Conservation (phyloP, 345 rosid genomes). For the Toxicodendron radicans region DNA sequence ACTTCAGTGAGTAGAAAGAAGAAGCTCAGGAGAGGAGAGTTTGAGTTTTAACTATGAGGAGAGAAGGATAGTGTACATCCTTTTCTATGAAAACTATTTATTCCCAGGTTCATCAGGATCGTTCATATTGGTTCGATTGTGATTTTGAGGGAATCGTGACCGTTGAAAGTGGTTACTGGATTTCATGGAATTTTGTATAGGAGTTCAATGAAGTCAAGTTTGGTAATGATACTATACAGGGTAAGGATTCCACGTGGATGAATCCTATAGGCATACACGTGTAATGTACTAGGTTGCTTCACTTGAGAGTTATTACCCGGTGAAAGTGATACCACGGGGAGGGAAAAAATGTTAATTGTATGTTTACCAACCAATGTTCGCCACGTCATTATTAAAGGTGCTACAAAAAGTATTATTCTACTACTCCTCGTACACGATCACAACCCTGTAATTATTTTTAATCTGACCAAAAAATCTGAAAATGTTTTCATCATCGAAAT, state of each 20-base stretch:
- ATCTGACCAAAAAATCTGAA: too few species aligned
- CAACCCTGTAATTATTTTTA: not conserved
- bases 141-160: not conserved
- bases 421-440: not conserved
- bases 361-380: too few species aligned
- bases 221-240: not conserved
- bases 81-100: not conserved
- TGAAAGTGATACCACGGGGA: not conserved
- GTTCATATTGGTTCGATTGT: not conserved
- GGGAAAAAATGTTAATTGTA: not conserved
- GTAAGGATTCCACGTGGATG: not conserved
- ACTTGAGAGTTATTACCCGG: not conserved
- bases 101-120: not conserved
- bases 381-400: not conserved
- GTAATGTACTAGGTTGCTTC: not conserved
- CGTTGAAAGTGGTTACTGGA: not conserved
- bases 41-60: not conserved
- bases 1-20: not conserved
- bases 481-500: too few species aligned
- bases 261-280: not conserved
- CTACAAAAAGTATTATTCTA: not conserved
- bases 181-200: not conserved
- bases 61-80: not conserved
- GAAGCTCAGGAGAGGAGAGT: not conserved
- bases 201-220: not conserved